Percentiles rank a stretch among this genome's conserved stretches.
Evolutionary conservation across 2,329 filamentous ascomycete species (phyloP).

Genomic region (Rhynchosporium graminicola): DNA sequence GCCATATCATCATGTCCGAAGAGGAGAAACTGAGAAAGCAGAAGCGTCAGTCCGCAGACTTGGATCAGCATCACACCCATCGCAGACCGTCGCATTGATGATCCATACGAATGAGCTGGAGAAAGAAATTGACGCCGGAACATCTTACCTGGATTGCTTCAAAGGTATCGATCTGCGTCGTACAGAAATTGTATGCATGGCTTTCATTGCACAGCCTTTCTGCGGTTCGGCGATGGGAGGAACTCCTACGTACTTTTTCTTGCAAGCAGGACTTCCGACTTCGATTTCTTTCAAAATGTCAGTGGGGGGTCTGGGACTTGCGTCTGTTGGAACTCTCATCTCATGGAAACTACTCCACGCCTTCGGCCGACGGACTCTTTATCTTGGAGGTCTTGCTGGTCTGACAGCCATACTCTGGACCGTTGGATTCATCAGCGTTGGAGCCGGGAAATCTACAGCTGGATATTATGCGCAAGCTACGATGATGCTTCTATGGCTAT

Average conservation of each 20-base stretch:
- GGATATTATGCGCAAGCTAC: conserved; percentile 44
- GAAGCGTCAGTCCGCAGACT: not conserved
- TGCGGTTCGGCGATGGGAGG: conserved; percentile 62
- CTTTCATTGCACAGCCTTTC: conserved; percentile 48
- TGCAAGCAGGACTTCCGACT: conserved; percentile 53
- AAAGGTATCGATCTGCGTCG: conserved; percentile 49
- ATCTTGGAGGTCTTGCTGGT: conserved; percentile 50
- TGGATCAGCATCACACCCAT: conserved; percentile 31
- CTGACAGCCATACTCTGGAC: conserved; percentile 46
- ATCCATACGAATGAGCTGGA: conserved; percentile 59
- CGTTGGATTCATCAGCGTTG: conserved; percentile 42
- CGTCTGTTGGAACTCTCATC: conserved; percentile 51
- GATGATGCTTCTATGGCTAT: conserved; percentile 60
- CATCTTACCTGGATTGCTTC: conserved; percentile 51
- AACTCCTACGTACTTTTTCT: conserved; percentile 61
- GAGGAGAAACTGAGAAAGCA: conserved; percentile 37
- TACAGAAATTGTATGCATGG: conserved; percentile 51
- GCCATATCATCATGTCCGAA: conserved; percentile 44
- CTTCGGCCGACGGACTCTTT: conserved; percentile 52
- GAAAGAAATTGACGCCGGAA: conserved; percentile 44
- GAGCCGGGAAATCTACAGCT: not conserved
- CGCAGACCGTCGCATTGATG: conserved; percentile 21
- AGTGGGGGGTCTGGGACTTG: conserved; percentile 49
- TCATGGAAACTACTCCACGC: conserved; percentile 51
- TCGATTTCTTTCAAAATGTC: conserved; percentile 54